phyloP scores from a whole-genome alignment of 2,329 filamentous ascomycete genomes.

The Penicillium brevicompactum region DNA sequence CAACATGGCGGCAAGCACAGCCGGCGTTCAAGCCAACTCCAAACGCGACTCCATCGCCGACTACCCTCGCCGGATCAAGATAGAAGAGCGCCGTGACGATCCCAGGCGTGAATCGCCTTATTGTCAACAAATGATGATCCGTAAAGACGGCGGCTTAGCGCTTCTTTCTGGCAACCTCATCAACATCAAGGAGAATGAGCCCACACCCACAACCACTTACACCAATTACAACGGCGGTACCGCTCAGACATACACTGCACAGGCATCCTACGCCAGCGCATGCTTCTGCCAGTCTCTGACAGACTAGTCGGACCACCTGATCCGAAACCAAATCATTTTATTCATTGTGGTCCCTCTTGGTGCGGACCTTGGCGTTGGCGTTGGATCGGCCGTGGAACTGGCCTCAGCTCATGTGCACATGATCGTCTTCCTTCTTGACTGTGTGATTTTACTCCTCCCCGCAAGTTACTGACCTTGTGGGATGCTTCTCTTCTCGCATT shows the following conservation, averaged over 20 bases:
- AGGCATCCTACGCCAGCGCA: constrained; percentile 36
- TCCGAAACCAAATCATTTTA: constrained; percentile 21
- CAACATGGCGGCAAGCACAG: constrained; percentile 23
- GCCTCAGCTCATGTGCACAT: constrained; percentile 28
- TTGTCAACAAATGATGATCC: constrained; percentile 66
- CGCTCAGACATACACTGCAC: constrained; percentile 39
- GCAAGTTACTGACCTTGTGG: constrained; percentile 9
- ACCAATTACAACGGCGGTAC: constrained; percentile 25
- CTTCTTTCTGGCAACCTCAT: constrained; percentile 31
- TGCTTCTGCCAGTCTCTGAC: constrained; percentile 41
- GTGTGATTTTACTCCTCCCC: constrained; percentile 21
- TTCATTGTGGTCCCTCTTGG: constrained; percentile 18
- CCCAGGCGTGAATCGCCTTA: constrained; percentile 53
- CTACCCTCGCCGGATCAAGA: constrained; percentile 63
- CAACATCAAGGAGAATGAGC: constrained; percentile 38
- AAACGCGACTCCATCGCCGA: constrained; percentile 24
- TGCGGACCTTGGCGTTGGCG: constrained; percentile 27
- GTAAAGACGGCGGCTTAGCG: constrained; percentile 51
- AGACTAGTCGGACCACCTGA: constrained; percentile 28
- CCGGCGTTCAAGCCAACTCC: constrained; percentile 12
- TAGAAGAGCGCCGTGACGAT: constrained; percentile 63
- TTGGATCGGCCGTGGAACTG: constrained; percentile 20
- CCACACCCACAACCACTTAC: constrained; percentile 39
- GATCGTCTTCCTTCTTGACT: constrained; percentile 23
- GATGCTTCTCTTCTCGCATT: constrained; percentile 6